phyloP scores from a whole-genome alignment of 129 eudicot genomes.

The Saposhnikovia divaricata region DNA sequence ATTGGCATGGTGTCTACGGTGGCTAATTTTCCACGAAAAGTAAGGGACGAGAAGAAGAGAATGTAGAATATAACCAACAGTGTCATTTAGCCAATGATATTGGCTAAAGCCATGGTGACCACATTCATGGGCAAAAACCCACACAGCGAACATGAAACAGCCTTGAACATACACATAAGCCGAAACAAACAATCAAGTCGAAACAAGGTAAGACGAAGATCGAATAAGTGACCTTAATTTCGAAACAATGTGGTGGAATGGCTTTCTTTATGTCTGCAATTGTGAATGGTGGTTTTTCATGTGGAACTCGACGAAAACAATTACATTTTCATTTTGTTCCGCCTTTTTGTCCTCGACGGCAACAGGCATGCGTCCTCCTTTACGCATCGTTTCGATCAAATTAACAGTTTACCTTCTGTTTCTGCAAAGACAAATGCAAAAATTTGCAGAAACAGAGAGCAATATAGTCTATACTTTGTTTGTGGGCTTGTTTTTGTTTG shows the following conservation, averaged over 20 bases:
- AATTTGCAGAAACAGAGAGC: no score
- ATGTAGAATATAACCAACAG: slow-evolving; percentile 22
- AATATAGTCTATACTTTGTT: no score
- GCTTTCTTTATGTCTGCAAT: slow-evolving; percentile 22
- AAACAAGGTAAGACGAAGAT: not conserved
- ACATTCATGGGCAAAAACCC: slow-evolving; percentile 27
- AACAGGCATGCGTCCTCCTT: slow-evolving; percentile 17
- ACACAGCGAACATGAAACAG: slow-evolving; percentile 4
- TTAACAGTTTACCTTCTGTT: not conserved
- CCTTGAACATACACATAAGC: slow-evolving; percentile 23
- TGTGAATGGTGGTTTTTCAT: slow-evolving; percentile 16
- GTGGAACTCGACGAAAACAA: slow-evolving; percentile 10
- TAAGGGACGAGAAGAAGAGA: not conserved
- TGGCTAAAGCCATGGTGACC: slow-evolving; percentile 23
- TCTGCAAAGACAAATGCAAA: not conserved
- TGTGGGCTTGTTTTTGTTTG: not conserved
- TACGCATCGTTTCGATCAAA: slow-evolving; percentile 9
- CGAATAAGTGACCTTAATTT: slow-evolving; percentile 9
- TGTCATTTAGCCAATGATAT: slow-evolving; percentile 17
- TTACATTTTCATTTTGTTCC: not conserved
- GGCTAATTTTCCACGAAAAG: no score
- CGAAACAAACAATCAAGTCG: slow-evolving; percentile 8
- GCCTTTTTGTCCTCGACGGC: not conserved
- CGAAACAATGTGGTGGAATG: slow-evolving; percentile 20
- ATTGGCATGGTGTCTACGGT: no score